Base-by-base conservation (phyloP, 163 green algal species). In the Scenedesmus sp. region DNA sequence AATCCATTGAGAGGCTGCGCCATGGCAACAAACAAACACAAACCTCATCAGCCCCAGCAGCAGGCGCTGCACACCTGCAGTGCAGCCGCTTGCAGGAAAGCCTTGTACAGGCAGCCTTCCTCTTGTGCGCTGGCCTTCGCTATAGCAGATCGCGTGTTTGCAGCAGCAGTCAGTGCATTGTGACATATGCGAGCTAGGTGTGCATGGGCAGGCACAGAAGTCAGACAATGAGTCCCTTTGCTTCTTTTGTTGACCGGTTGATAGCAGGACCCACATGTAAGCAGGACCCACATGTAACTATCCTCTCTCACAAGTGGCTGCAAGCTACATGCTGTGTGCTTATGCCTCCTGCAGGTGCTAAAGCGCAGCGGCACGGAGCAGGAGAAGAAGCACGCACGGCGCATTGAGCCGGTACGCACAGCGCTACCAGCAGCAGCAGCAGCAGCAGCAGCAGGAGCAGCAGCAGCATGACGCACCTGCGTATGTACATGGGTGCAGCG, bases 301-400 rank as follows among this genome's bases (percentile, higher is more conserved):
- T 46, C 34, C 34, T 46, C 34, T 46, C 70, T 62, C 52, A 79
- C 73, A 60, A 64, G 26, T 23, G 67, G 46, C 60, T 84, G 2
- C 67, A n/a, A 74, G 66, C 67, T 57, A 23, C 64, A 12, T 23
- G 84, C 12, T 76, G 82, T 10, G 23, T 46, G 73, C 26, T 92
- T 23, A 54, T 20, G 70, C 54, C 74, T 46, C 18, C 26, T 89
- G 64, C 94, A 98, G 96, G 95, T 98, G 1, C 79, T 98, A 12
- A 96, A 96, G 84, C 94, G 96, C 4, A 97, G 93, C 67, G 96
- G 96, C 8, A 96, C 94, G 0, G 81, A 94, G 0, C 67, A 93
- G 2, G 92, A 98, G 92, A 89, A 91, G 18, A 86, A 89, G 2
- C 96, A 96, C 90, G 97, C 97, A 0, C 59, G 74, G 16, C 94